Evolutionary conservation across 441 rosid genomes (phyloP).

Genomic region (Kokia cookei): DNA sequence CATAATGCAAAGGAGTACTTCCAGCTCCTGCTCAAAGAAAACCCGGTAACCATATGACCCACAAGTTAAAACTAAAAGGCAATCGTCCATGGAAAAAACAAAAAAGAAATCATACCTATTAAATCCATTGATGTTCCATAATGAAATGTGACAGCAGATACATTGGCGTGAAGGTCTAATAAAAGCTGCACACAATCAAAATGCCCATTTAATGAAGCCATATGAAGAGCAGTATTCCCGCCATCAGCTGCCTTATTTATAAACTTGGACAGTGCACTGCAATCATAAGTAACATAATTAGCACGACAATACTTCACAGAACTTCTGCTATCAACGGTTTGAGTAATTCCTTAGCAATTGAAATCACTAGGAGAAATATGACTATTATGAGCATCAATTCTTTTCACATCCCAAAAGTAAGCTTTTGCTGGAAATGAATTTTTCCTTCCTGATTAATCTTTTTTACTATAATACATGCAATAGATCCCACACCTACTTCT

Average conservation of each 20-base stretch:
- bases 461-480: not conserved
- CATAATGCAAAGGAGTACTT: conserved; percentile 93
- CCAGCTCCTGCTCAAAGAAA: conserved; percentile 68
- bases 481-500: not conserved
- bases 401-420: not conserved
- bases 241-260: conserved; percentile 98
- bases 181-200: conserved; percentile 95
- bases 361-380: not conserved
- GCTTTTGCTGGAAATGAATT: not conserved
- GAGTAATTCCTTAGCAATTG: not conserved
- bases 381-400: not conserved
- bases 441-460: not conserved
- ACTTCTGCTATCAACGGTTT: not conserved
- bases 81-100: conserved; percentile 1
- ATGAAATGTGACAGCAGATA: conserved; percentile 81
- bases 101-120: conserved; percentile 50
- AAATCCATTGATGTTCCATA: conserved; percentile 98
- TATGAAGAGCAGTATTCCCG: conserved; percentile 94
- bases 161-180: conserved; percentile 84
- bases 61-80: not conserved
- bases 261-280: conserved; percentile 85
- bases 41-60: not conserved
- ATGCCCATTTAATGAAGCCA: conserved; percentile 92
- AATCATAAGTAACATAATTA: conserved; percentile 20
- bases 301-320: not conserved